Evolutionary conservation across 2,329 filamentous ascomycete genomes (phyloP).

Genomic region (Penicillium italicum): DNA sequence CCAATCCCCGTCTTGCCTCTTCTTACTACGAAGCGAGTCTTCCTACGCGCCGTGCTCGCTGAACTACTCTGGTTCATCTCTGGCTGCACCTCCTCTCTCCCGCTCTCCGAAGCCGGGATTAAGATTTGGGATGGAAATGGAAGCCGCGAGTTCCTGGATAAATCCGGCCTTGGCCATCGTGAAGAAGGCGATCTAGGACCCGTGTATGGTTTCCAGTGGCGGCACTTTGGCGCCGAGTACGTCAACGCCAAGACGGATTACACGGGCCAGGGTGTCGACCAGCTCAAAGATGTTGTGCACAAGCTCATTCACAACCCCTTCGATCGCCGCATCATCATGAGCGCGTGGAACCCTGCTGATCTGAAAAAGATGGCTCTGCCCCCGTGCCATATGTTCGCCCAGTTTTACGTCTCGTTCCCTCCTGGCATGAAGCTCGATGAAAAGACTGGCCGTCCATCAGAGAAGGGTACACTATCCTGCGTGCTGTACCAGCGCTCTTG

Average conservation of each 20-base stretch:
- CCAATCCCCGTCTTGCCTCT: conserved; percentile 73
- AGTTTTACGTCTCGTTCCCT: conserved; percentile 86
- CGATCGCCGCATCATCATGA: conserved; percentile 84
- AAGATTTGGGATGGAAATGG: conserved; percentile 99
- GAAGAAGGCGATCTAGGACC: conserved; percentile 87
- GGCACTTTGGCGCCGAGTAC: conserved; percentile 93
- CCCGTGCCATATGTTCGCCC: conserved; percentile 96
- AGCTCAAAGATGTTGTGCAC: conserved; percentile 82
- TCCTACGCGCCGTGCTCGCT: conserved; percentile 80
- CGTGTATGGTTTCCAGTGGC: conserved; percentile 98
- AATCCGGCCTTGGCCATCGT: conserved; percentile 73
- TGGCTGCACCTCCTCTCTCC: conserved; percentile 73
- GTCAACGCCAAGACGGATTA: conserved; percentile 76
- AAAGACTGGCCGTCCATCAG: conserved; percentile 27
- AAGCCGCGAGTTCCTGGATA: conserved; percentile 83
- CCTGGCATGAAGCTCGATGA: conserved; percentile 25
- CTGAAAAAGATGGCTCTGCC: conserved; percentile 84
- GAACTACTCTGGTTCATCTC: conserved; percentile 96
- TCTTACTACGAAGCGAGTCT: conserved; percentile 95
- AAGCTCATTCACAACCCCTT: conserved; percentile 82
- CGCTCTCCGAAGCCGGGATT: conserved; percentile 74
- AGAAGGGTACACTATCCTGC: conserved; percentile 74
- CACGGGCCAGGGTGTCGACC: conserved; percentile 82
- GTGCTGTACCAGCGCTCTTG: conserved; percentile 90
- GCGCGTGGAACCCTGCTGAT: conserved; percentile 90